Evolutionary conservation across 78 protist species (phyloP), one percentile per base, ranked within the genome.

Genomic region (Anaeramoeba flamelloides): DNA sequence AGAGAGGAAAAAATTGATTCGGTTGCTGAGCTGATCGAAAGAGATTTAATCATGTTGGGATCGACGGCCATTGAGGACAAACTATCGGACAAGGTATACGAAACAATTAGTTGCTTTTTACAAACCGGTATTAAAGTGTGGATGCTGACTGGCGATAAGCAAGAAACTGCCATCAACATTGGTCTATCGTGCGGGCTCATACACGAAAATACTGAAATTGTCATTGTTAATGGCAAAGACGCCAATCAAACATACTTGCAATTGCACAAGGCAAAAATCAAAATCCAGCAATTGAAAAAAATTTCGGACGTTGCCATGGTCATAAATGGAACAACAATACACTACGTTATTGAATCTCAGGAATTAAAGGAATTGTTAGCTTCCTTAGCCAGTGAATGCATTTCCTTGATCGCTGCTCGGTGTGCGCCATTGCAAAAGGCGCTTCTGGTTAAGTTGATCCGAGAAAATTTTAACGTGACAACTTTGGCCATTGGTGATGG

Each of bases 61-160:
- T 84, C 86, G 17, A 90, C 98, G 0, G 99, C 96, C 1, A 90
- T 95, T 77, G 97, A 95, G 80, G 98, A 95, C 84, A 81, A 86
- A 85, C 84, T 97, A 69, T 98, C 95, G 79, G 93, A 89, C 0
- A 77, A 37, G 30, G 87, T 85, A 22, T 83, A 84, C 2, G 38
- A 77, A 32, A 41, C 86, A 1, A 88, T 88, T 32, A 30, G 22
- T 26, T 26, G 34, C 17, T 53, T 53, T 53, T 53, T 53, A 26
- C 34, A 8, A 26, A 17, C 69, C 34, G 17, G 17, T 53, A 53
- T 53, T 17, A 53, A 53, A 53, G 69, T 53, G 8, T 53, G 69
- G 69, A 53, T 53, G 69, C 17, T 53, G 17, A 53, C 69, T 26
- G 69, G 69, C 69, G 69, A 53, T 17, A 53, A 53, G 17, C 69